phyloP scores from a whole-genome alignment of 345 rosid species.

The Iberis pinnata region DNA sequence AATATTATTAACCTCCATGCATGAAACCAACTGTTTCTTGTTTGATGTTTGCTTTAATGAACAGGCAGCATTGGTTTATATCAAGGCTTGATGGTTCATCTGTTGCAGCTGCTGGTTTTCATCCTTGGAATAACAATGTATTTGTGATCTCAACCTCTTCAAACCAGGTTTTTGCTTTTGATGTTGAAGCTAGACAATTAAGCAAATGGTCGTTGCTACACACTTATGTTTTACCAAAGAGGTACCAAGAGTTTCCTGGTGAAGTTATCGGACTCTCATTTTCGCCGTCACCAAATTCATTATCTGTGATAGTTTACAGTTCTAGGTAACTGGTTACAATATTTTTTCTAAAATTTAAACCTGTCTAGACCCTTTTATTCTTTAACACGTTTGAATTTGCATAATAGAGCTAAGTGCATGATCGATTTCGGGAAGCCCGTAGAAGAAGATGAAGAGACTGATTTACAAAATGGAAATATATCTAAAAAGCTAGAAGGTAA shows the following conservation, averaged over 20 bases:
- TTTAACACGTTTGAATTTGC: constrained; percentile 16
- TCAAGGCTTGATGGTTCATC: constrained; percentile 89
- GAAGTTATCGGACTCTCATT: constrained; percentile 90
- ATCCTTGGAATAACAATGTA: constrained; percentile 60
- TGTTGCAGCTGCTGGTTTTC: constrained; percentile 83
- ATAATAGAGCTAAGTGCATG: constrained; percentile 78
- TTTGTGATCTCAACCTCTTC: constrained; percentile 72
- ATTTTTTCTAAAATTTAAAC: background rate
- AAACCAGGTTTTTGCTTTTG: constrained; percentile 79
- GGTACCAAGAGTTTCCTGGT: constrained; percentile 94
- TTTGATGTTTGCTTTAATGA: constrained; percentile 4
- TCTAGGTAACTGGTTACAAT: constrained; percentile 53
- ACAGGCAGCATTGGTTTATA: constrained; percentile 96
- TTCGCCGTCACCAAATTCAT: constrained; percentile 47
- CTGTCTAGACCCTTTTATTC: background rate
- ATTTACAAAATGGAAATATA: constrained; percentile 37
- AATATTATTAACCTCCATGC: background rate
- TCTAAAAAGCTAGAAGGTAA: constrained; percentile 40
- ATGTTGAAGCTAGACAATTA: constrained; percentile 80
- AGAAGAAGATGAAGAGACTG: constrained; percentile 53
- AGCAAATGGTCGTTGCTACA: constrained; percentile 81
- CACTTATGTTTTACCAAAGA: constrained; percentile 54
- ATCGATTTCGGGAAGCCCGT: constrained; percentile 75
- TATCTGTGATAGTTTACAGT: constrained; percentile 63
- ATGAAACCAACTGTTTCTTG: background rate